phyloP scores from a whole-genome alignment of 352 stramenopile genomes.

The Phytophthora pinifolia region DNA sequence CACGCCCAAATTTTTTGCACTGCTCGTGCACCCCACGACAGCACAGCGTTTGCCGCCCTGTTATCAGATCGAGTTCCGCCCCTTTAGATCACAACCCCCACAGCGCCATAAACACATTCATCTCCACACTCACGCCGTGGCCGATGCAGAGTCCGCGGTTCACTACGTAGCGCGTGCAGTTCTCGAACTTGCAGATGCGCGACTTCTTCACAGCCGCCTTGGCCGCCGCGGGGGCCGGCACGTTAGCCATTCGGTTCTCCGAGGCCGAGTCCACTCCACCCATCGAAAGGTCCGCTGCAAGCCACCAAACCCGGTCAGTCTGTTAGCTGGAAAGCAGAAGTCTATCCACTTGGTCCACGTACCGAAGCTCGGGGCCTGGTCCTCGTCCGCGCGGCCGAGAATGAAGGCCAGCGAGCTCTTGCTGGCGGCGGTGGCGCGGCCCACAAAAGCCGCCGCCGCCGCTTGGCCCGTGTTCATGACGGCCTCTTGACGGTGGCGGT shows the following conservation, averaged over 20 bases:
- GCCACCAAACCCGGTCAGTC: slow-evolving; percentile 21
- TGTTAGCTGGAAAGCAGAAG: slow-evolving; percentile 22
- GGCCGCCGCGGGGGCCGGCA: slow-evolving; percentile 10
- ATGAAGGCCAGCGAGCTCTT: slow-evolving; percentile 55
- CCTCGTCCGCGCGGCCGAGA: slow-evolving; percentile 33
- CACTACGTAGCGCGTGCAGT: slow-evolving; percentile 75
- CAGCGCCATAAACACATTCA: slow-evolving; percentile 1
- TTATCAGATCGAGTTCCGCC: slow-evolving; percentile 27
- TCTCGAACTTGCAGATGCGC: slow-evolving; percentile 75
- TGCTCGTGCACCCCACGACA: slow-evolving; percentile 62
- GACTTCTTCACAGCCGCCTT: slow-evolving; percentile 55
- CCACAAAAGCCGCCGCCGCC: slow-evolving; percentile 10
- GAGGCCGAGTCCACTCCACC: slow-evolving; percentile 12
- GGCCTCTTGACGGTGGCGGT: slow-evolving; percentile 20
- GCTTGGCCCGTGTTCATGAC: slow-evolving; percentile 36
- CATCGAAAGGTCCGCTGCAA: slow-evolving; percentile 29
- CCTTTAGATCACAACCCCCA: slow-evolving; percentile 9
- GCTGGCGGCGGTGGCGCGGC: slow-evolving; percentile 15
- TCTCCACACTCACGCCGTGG: slow-evolving; percentile 45
- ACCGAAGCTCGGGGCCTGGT: slow-evolving; percentile 32
- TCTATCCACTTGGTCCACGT: slow-evolving; percentile 26
- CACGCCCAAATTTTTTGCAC: slow-evolving; percentile 72
- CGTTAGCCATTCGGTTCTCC: slow-evolving; percentile 30
- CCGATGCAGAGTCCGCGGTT: slow-evolving; percentile 77
- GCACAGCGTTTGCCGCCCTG: slow-evolving; percentile 73